Evolutionary conservation across 768 basidiomycete species (phyloP).

Genomic region (Suillus variegatus): DNA sequence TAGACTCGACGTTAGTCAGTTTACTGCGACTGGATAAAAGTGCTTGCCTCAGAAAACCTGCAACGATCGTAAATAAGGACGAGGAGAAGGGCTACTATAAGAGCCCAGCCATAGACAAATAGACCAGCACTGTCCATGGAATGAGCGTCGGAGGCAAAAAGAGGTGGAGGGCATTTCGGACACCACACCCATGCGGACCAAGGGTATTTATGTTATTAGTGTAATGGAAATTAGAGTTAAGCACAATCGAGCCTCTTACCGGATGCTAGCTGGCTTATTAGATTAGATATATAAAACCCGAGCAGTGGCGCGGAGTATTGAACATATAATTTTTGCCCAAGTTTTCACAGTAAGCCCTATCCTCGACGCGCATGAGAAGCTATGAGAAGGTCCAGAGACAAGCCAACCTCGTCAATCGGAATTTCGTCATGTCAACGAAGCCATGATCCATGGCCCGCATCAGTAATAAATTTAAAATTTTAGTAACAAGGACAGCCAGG

Average conservation of each 20-base stretch:
- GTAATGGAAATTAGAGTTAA: constrained; percentile 31
- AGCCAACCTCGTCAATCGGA: constrained; percentile 6
- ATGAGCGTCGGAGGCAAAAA: constrained; percentile 22
- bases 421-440: constrained; percentile 24
- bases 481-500: constrained; percentile 15
- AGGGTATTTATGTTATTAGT: constrained; percentile 34
- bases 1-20: constrained; percentile 10
- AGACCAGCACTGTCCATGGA: constrained; percentile 26
- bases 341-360: constrained; percentile 11
- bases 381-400: constrained; percentile 2
- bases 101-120: constrained; percentile 21
- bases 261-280: constrained; percentile 5
- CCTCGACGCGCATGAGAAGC: constrained; percentile 15
- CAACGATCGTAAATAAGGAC: constrained; percentile 18
- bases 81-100: constrained; percentile 14
- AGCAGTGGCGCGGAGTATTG: constrained; percentile 23
- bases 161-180: constrained; percentile 31
- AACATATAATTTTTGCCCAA: constrained; percentile 16
- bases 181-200: constrained; percentile 17
- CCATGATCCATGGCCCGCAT: constrained; percentile 13
- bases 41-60: constrained; percentile 28
- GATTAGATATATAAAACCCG: constrained; percentile 29
- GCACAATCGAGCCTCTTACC: constrained; percentile 16
- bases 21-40: neutral
- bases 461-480: constrained; percentile 12